phyloP scores from a whole-genome alignment of 2,329 filamentous ascomycete genomes.

The Periconia macrospinosa region DNA sequence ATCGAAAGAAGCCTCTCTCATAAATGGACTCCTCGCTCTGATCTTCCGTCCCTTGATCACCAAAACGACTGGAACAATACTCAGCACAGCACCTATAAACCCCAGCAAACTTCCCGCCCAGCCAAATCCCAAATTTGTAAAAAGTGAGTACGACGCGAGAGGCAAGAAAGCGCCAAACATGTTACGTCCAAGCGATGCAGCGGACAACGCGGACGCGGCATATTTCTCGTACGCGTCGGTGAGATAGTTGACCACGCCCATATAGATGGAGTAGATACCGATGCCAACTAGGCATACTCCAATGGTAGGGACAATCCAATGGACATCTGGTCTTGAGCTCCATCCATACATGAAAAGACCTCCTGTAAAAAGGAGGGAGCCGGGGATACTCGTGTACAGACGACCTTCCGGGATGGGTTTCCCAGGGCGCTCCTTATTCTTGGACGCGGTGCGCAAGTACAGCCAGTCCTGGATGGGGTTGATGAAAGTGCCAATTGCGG shows the following conservation, averaged over 20 bases:
- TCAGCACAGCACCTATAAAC: slow-evolving; percentile 45
- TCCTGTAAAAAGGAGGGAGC: slow-evolving; percentile 41
- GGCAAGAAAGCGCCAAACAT: slow-evolving; percentile 51
- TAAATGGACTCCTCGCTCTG: slow-evolving; percentile 37
- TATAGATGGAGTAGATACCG: slow-evolving; percentile 43
- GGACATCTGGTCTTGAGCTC: slow-evolving; percentile 37
- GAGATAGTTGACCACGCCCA: slow-evolving; percentile 54
- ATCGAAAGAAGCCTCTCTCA: slow-evolving; percentile 33
- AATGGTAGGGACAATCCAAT: slow-evolving; percentile 34
- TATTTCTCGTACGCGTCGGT: slow-evolving; percentile 54
- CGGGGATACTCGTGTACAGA: slow-evolving; percentile 47
- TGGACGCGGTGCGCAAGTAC: slow-evolving; percentile 29
- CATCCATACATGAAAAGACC: slow-evolving; percentile 34
- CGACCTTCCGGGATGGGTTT: slow-evolving; percentile 48
- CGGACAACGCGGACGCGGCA: slow-evolving; percentile 51
- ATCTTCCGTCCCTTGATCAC: slow-evolving; percentile 47
- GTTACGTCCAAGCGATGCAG: slow-evolving; percentile 50
- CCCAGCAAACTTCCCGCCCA: slow-evolving; percentile 50
- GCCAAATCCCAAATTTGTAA: slow-evolving; percentile 44
- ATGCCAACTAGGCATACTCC: slow-evolving; percentile 27
- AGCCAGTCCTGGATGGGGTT: slow-evolving; percentile 43
- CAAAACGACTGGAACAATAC: slow-evolving; percentile 45
- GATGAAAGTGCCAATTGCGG: slow-evolving; percentile 45
- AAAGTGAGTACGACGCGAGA: slow-evolving; percentile 46
- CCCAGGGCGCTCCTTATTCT: slow-evolving; percentile 43